These are phyloP conservation scores for Ophiostoma novo-ulmi DNA, from an alignment of 2,329 filamentous ascomycete genomes.

Conservation along the genomic window DNA sequence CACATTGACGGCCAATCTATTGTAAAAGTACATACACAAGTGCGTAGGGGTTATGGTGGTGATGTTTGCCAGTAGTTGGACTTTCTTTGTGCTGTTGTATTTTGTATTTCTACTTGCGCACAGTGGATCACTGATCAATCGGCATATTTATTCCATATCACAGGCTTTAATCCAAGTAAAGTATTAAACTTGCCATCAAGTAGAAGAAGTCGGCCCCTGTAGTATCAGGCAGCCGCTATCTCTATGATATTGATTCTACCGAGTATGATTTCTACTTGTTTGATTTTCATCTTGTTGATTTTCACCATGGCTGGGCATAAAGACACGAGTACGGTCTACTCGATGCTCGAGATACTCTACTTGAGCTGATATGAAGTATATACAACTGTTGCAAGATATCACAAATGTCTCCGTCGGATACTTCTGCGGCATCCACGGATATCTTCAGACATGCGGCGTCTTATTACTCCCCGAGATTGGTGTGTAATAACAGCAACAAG, in stretches of 20 bases:
- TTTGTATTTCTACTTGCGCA: slow-evolving; percentile 3
- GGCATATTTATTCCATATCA: not conserved
- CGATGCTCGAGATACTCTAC: not conserved
- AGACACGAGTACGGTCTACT: not conserved
- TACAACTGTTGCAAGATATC: not conserved
- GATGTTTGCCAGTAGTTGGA: not conserved
- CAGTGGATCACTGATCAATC: not conserved
- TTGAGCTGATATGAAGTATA: not conserved
- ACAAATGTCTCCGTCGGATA: not conserved
- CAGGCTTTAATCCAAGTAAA: slow-evolving; percentile 9
- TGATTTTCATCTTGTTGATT: not conserved
- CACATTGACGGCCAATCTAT: not conserved
- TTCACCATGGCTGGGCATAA: not conserved
- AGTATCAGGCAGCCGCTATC: not conserved
- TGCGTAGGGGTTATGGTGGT: not conserved
- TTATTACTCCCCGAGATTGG: slow-evolving; percentile 2
- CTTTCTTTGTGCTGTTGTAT: not conserved
- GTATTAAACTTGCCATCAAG: not conserved
- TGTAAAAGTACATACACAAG: not conserved
- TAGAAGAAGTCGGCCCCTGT: not conserved
- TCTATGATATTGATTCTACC: not conserved
- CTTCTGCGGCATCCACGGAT: slow-evolving; percentile 3
- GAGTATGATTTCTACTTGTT: not conserved
- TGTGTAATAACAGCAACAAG: not conserved
- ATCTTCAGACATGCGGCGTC: not conserved